Percentiles rank a stretch among this genome's conserved stretches.
Conservation (phyloP, 225 moss, liverwort and hornwort species). For the Rhytidiadelphus loreus region DNA sequence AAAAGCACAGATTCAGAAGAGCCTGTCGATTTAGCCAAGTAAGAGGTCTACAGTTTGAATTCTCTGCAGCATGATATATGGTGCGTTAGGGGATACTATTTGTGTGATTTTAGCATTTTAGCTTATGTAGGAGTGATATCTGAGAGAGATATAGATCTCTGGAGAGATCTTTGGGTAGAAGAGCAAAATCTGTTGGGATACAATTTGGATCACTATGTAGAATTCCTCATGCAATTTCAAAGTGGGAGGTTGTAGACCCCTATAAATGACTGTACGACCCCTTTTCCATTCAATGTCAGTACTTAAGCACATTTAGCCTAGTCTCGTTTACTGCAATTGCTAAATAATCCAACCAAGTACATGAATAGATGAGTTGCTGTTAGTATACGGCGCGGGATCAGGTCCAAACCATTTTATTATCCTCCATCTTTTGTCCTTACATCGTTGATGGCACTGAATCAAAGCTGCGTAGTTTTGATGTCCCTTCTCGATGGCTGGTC, state of each 20-base stretch:
- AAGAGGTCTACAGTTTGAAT: neutral
- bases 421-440: neutral
- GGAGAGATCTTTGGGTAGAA: neutral
- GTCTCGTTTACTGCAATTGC: neutral
- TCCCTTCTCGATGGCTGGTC: neutral
- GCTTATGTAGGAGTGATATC: neutral
- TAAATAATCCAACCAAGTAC: neutral
- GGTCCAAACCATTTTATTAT: neutral
- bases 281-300: neutral
- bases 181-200: neutral
- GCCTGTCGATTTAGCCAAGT: constrained; percentile 54
- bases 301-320: neutral
- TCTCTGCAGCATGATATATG: neutral
- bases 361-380: neutral
- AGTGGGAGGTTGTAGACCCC: neutral
- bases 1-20: constrained; percentile 26
- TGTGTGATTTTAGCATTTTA: neutral
- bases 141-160: neutral
- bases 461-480: neutral
- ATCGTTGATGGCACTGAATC: neutral
- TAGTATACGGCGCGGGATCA: neutral
- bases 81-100: neutral
- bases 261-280: neutral
- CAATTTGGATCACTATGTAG: neutral
- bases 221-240: neutral